Evolutionary conservation across 2,329 filamentous ascomycete species (phyloP).

Genomic region (Stemphylium lycopersici): DNA sequence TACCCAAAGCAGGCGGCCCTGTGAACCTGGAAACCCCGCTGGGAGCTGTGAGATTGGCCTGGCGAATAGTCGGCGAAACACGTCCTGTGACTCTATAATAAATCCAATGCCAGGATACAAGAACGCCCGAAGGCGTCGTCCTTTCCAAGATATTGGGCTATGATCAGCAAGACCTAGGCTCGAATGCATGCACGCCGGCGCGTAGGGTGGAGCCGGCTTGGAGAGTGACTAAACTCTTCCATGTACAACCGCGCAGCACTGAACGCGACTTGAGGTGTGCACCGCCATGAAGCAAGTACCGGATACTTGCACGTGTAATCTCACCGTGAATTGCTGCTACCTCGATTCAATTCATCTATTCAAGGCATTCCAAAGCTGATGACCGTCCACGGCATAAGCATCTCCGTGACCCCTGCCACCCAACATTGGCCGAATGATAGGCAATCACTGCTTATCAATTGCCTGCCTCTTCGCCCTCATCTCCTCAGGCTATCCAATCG

Average conservation of each 20-base stretch:
- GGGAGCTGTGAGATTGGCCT: neutral
- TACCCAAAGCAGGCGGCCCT: neutral
- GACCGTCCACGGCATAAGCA: neutral
- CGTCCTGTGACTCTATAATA: conserved; percentile 12
- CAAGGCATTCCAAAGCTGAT: neutral
- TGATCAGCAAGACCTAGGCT: conserved; percentile 16
- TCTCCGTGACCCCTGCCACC: neutral
- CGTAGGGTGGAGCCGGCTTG: conserved; percentile 16
- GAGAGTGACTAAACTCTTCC: conserved; percentile 4
- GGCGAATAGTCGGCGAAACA: neutral
- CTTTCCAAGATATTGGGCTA: conserved; percentile 9
- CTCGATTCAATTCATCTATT: neutral
- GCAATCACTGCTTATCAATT: conserved; percentile 4
- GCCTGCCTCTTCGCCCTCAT: conserved; percentile 36
- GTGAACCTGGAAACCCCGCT: conserved; percentile 4
- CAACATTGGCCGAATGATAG: neutral
- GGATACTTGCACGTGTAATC: neutral
- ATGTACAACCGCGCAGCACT: neutral
- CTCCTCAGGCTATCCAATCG: conserved; percentile 83
- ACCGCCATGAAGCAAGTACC: neutral
- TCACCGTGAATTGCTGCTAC: neutral
- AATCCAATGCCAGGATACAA: neutral
- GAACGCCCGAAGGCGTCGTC: neutral
- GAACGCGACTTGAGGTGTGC: neutral
- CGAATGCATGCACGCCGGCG: conserved; percentile 10